These are phyloP conservation scores for Cymodocea nodosa DNA, from an alignment of 116 monocot genomes.

Conservation along the genomic window DNA sequence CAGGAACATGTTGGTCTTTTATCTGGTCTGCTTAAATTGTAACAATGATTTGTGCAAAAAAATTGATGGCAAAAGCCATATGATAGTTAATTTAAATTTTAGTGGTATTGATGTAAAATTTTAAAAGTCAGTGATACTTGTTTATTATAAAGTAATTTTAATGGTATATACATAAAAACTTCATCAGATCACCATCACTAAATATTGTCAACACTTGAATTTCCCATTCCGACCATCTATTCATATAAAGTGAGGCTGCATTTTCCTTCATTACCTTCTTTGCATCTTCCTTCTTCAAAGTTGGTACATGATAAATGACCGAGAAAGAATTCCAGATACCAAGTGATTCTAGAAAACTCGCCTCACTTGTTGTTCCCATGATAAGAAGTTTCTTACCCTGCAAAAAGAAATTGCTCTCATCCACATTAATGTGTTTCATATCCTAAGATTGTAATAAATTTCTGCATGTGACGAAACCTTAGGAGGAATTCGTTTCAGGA, in stretches of 20 bases:
- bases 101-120: too few species aligned
- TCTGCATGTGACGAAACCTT: constrained; percentile 31
- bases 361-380: constrained; percentile 86
- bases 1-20: too few species aligned
- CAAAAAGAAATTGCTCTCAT: constrained; percentile 7
- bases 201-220: background rate
- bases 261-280: constrained; percentile 48
- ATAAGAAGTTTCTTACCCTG: constrained; percentile 93
- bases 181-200: background rate
- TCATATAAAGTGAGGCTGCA: background rate
- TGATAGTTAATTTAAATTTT: too few species aligned
- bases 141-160: too few species aligned
- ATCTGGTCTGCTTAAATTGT: too few species aligned
- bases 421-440: background rate
- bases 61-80: too few species aligned
- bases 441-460: background rate
- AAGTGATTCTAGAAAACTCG: constrained; percentile 73
- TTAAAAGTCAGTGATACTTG: too few species aligned
- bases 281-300: constrained; percentile 60
- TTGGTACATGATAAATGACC: constrained; percentile 67
- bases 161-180: too few species aligned
- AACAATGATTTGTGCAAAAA: too few species aligned
- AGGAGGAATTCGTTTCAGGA: constrained; percentile 85
- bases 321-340: constrained; percentile 82
- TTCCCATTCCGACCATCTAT: background rate